Conservation (phyloP, 164 flowering plant genomes). For the Liquidambar formosana region DNA sequence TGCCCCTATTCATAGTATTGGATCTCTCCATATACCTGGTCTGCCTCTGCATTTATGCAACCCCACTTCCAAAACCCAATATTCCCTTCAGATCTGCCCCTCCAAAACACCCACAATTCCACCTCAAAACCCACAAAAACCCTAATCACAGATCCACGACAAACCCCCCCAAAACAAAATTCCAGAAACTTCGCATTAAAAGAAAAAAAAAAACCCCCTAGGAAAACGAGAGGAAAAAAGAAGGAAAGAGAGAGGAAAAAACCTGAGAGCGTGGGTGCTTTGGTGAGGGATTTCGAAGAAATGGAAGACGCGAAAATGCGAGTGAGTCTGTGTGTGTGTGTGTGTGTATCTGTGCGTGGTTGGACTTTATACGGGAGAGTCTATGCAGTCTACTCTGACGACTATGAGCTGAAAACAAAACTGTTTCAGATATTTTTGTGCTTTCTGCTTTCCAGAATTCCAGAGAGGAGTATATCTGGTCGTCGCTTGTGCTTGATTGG, state of each 20-base stretch:
- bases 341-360: too few species aligned
- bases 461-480: too few species aligned
- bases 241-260: not conserved
- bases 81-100: slow-evolving; percentile 41
- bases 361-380: too few species aligned
- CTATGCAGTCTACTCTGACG: slow-evolving; percentile 18
- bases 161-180: not conserved
- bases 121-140: not conserved
- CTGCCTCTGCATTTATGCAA: slow-evolving; percentile 44
- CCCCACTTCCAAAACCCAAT: slow-evolving; percentile 19
- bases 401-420: slow-evolving; percentile 1
- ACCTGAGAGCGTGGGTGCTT: not conserved
- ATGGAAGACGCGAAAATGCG: too few species aligned
- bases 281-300: too few species aligned
- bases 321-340: too few species aligned
- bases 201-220: not conserved
- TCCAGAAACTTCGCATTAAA: too few species aligned
- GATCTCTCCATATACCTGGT: slow-evolving; percentile 61
- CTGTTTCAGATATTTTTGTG: not conserved
- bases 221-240: not conserved
- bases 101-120: slow-evolving; percentile 6
- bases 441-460: not conserved
- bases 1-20: slow-evolving; percentile 49
- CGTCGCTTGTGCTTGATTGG: too few species aligned
- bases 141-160: not conserved